Conservation (phyloP, 2,329 filamentous ascomycete genomes). For the Pseudopyrenochaeta lycopersici region DNA sequence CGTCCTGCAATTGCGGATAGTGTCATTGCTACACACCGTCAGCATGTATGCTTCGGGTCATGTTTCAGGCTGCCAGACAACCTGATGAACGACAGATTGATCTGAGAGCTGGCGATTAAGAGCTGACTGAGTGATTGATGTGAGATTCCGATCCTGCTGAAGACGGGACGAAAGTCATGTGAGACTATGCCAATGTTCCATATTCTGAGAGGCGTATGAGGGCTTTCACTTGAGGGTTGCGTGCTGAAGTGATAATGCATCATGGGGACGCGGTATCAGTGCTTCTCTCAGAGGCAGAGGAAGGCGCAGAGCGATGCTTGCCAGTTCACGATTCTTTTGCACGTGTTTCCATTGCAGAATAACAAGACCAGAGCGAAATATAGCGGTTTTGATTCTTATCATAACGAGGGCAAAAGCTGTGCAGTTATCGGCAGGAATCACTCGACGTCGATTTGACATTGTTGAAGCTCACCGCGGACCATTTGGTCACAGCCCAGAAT, state of each 20-base stretch:
- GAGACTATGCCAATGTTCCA: slow-evolving; percentile 50
- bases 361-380: not conserved
- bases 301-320: slow-evolving; percentile 8
- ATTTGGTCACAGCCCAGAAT: too few relatives aligned
- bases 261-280: slow-evolving; percentile 4
- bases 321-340: slow-evolving; percentile 7
- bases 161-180: slow-evolving; percentile 49
- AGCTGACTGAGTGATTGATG: slow-evolving; percentile 45
- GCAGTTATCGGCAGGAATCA: too few relatives aligned
- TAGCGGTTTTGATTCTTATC: too few relatives aligned
- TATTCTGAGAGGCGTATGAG: slow-evolving; percentile 39
- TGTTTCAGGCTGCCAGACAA: slow-evolving; percentile 11
- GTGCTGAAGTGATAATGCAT: slow-evolving; percentile 11
- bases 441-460: not conserved
- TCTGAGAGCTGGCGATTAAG: slow-evolving; percentile 36
- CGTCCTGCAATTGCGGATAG: slow-evolving; percentile 40
- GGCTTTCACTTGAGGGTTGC: slow-evolving; percentile 36
- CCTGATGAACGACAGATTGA: slow-evolving; percentile 33
- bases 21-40: slow-evolving; percentile 39
- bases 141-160: slow-evolving; percentile 44
- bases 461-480: too few relatives aligned
- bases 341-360: not conserved
- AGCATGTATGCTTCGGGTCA: slow-evolving; percentile 17
- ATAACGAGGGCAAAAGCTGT: too few relatives aligned
- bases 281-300: slow-evolving; percentile 9